These are phyloP conservation scores for Podospora fimiseda DNA, from an alignment of 495 filamentous ascomycete genomes.

Conservation along the genomic window DNA sequence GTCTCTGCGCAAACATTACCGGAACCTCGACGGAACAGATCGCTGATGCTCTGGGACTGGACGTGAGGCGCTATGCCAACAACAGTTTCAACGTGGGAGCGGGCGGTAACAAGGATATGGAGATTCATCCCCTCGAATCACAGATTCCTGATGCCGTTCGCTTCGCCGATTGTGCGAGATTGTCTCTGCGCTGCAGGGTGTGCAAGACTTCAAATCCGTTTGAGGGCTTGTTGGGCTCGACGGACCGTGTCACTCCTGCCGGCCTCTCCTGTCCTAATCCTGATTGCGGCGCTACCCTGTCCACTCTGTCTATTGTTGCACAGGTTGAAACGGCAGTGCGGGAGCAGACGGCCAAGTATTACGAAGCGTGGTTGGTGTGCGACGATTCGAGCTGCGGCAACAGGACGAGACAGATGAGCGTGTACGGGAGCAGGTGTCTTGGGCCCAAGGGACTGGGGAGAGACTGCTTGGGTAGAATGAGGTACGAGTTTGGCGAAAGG, in stretches of 20 bases:
- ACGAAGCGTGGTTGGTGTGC: constrained; percentile 86
- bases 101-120: constrained; percentile 43
- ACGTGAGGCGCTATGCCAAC: constrained; percentile 71
- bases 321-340: constrained; percentile 84
- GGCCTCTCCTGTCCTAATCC: constrained; percentile 69
- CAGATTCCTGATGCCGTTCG: constrained; percentile 84
- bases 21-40: constrained; percentile 84
- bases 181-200: constrained; percentile 70
- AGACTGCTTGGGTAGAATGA: constrained; percentile 83
- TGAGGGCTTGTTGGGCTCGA: constrained; percentile 59
- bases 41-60: constrained; percentile 88
- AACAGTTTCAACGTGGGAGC: constrained; percentile 21
- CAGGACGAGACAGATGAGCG: constrained; percentile 83
- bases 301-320: constrained; percentile 68
- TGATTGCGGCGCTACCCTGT: constrained; percentile 51
- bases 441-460: constrained; percentile 74
- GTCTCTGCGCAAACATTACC: constrained; percentile 89
- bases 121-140: constrained; percentile 83
- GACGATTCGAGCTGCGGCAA: constrained; percentile 81
- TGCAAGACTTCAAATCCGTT: constrained; percentile 70
- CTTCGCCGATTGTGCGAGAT: constrained; percentile 70
- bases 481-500: constrained; percentile 81
- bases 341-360: constrained; percentile 70
- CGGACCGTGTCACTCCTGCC: constrained; percentile 56
- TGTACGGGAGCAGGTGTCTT: constrained; percentile 84